Base-by-base conservation (phyloP, 2,329 filamentous ascomycete genomes). In the Fusarium sp. region DNA sequence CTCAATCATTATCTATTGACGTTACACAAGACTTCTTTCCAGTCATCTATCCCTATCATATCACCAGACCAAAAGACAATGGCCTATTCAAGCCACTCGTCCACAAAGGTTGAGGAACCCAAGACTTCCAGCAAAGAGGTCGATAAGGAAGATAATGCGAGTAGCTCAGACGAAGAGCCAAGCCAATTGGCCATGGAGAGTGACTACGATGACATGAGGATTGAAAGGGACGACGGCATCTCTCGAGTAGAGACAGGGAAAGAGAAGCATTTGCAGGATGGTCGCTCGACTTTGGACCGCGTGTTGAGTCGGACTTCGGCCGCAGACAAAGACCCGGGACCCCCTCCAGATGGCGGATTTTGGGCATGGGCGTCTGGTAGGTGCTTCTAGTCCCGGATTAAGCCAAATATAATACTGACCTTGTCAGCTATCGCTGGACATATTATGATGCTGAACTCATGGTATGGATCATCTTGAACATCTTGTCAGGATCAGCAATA, bases 381-480 rank as follows among this genome's bases (percentile, higher is more conserved):
- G 34, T 6, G 25, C 10, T 27, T 11, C n/a, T 9, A 22, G 2
- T n/a, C 34, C 2, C 9, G 11, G 2, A 6, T 6, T 2, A 48
- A 29, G 18, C 16, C 9, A 52, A 12, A 6, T 13, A 2, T 10
- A 20, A 24, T 15, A 51, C 16, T 62, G 25, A 51, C 10, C 8
- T 12, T 5, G 11, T 13, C 38, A 62, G 44, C 58, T 2, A 44
- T 61, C 13, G 44, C 58, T 3, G 58, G 58, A 7, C 29, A 44
- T 30, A 38, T 61, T n/a, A 58, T 61, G n/a, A 62, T 61, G 56
- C 9, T 62, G 3, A 61, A 62, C 44, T 62, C 56, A 60, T 38
- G 56, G 38, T 52, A 52, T 12, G 27, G 22, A 40, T 6, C 2
- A 52, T 8, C 8, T 1, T n/a, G 20, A 44, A 24, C 13, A 3